A percentile compares a stretch with the other conserved stretches of the same genome.
Evolutionary conservation across 345 rosid genomes (phyloP).

Genomic region (Eucalyptus cloeziana): DNA sequence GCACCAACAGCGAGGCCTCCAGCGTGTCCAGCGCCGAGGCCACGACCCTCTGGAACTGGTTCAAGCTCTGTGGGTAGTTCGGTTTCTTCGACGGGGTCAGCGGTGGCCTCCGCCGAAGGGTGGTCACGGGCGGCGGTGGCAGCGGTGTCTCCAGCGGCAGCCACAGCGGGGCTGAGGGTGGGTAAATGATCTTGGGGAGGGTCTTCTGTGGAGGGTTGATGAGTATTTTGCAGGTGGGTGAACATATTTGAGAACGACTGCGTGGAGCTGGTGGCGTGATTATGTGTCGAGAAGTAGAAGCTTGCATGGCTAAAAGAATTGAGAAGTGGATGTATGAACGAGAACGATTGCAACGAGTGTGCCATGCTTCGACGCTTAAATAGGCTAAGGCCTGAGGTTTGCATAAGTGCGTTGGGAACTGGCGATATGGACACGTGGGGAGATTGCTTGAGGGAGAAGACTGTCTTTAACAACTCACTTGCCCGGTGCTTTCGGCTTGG

Average conservation of each 20-base stretch:
- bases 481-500: not conserved
- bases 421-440: not conserved
- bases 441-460: not conserved
- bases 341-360: not conserved
- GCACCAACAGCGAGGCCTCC: constrained; percentile 13
- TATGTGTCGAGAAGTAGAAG: not conserved
- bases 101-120: not conserved
- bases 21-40: constrained; percentile 21
- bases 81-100: not conserved
- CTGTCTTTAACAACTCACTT: not conserved
- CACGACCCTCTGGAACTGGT: constrained; percentile 20
- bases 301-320: not conserved
- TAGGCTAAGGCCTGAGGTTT: not conserved
- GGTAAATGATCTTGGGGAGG: not conserved
- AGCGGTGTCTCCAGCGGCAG: not conserved
- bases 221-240: constrained; percentile 8
- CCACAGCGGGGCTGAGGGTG: not conserved
- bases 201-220: constrained; percentile 3
- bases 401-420: not conserved
- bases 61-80: constrained; percentile 1
- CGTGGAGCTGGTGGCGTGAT: not conserved
- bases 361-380: not conserved
- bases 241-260: not conserved
- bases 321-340: not conserved
- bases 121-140: not conserved